Evolutionary conservation across 805 yeast genomes (phyloP), one percentile per base, ranked within the genome.

Genomic region (Wickerhamomyces strasburgensis): DNA sequence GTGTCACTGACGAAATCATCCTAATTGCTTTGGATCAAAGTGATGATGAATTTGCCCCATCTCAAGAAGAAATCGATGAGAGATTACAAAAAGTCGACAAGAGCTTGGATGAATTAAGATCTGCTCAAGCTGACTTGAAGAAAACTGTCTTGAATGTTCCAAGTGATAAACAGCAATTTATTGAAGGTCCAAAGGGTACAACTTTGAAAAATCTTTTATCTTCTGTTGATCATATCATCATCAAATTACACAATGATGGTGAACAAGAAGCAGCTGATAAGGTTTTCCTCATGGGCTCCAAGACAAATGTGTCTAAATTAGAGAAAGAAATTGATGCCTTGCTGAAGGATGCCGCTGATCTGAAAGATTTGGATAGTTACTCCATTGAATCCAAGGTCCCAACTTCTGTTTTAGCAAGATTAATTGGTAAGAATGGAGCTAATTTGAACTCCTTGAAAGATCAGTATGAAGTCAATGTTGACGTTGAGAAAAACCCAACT

Each of bases 351-450:
- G 72, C 75, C 29, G 64, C 68, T 45, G 73, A 73, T 48, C 65
- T 65, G 50, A 72, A 67, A 40, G 70, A 69, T 28, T 61, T 66
- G 25, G 60, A 67, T 38, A 65, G 68, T 30, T 70, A 64, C 48
- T 54, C 40, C 32, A 63, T 73, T 14, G 61, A 63, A 27, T 56
- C 81, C 36, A 68, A 67, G 21, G 78, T 87, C 56, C 94, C 96
- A 44, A 61, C 78, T 3, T 64, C 69, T 35, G 74, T 78, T 33
- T 65, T 90, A 42, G 73, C 93, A 19, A 79, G 93, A 62, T 69
- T 94, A 37, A 87, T 93, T 60, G 99, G 99, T 48, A 84, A 82
- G 57, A 84, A 77, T 43, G 98, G 99, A 38, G 65, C 85, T 29
- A 77, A 78, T 55, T 64, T 93, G 54, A 74, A 75, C 48, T 66